These are phyloP conservation scores for Eucalyptus leucophloia DNA, from an alignment of 345 rosid species.

Conservation along the genomic window DNA sequence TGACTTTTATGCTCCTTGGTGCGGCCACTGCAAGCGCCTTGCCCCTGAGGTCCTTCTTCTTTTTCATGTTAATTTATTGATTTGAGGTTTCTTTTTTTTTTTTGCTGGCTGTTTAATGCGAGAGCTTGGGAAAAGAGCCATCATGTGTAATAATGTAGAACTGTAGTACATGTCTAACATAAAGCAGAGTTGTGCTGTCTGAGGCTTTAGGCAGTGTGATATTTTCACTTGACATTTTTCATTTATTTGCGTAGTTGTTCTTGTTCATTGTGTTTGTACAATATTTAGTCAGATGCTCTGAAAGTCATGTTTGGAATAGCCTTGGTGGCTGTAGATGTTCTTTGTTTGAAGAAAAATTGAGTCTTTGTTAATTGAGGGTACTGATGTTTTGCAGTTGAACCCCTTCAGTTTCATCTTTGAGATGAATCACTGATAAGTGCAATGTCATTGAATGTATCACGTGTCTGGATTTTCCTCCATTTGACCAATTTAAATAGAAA, in stretches of 20 bases:
- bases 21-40: conserved; percentile 95
- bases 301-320: neutral
- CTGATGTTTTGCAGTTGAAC: neutral
- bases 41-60: conserved; percentile 62
- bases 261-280: neutral
- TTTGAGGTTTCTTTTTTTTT: neutral
- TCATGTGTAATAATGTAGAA: neutral
- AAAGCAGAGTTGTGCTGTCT: neutral
- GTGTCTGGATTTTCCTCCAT: neutral
- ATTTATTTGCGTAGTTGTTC: neutral
- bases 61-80: neutral
- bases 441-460: neutral
- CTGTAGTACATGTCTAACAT: neutral
- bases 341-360: neutral
- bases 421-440: neutral
- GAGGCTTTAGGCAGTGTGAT: neutral
- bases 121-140: neutral
- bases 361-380: neutral
- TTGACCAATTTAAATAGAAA: neutral
- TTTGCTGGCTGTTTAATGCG: neutral
- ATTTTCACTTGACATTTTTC: neutral
- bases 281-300: neutral
- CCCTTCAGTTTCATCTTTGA: neutral
- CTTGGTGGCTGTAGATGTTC: neutral
- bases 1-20: conserved; percentile 97